A percentile compares a stretch with the other conserved stretches of the same genome.
Conservation (phyloP, 1,139 yeast genomes). For the Yamadazyma trypodendri region DNA sequence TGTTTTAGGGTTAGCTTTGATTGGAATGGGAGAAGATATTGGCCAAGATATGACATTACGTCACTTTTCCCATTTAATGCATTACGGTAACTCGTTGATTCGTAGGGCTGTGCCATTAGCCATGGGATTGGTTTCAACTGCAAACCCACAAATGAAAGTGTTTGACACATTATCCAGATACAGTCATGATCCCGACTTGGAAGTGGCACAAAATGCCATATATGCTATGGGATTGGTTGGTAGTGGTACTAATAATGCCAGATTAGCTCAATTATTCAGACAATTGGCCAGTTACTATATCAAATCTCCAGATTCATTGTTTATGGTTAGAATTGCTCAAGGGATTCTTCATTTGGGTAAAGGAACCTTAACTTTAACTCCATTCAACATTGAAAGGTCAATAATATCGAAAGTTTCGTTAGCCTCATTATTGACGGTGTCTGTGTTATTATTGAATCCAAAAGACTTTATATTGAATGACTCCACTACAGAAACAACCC, state of each 20-base stretch:
- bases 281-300: conserved; percentile 93
- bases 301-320: conserved; percentile 86
- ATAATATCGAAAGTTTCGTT: conserved; percentile 85
- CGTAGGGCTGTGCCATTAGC: conserved; percentile 97
- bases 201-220: conserved; percentile 92
- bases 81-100: conserved; percentile 89
- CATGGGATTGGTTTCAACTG: conserved; percentile 90
- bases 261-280: conserved; percentile 91
- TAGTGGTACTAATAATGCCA: conserved; percentile 97
- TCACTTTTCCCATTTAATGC: conserved; percentile 97
- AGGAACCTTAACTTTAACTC: conserved; percentile 86
- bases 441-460: conserved; percentile 85
- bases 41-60: conserved; percentile 98
- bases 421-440: conserved; percentile 84
- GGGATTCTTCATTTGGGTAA: conserved; percentile 95
- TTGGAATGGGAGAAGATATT: conserved; percentile 97
- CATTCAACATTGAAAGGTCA: conserved; percentile 87
- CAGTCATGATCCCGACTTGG: conserved; percentile 93
- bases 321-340: conserved; percentile 92
- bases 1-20: conserved; percentile 89
- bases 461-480: conserved; percentile 59
- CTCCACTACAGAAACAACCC: conserved; percentile 59
- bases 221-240: conserved; percentile 98
- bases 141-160: conserved; percentile 96
- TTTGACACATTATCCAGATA: conserved; percentile 94